phyloP scores from a whole-genome alignment of 495 filamentous ascomycete genomes.

The Neurospora pannonica region DNA sequence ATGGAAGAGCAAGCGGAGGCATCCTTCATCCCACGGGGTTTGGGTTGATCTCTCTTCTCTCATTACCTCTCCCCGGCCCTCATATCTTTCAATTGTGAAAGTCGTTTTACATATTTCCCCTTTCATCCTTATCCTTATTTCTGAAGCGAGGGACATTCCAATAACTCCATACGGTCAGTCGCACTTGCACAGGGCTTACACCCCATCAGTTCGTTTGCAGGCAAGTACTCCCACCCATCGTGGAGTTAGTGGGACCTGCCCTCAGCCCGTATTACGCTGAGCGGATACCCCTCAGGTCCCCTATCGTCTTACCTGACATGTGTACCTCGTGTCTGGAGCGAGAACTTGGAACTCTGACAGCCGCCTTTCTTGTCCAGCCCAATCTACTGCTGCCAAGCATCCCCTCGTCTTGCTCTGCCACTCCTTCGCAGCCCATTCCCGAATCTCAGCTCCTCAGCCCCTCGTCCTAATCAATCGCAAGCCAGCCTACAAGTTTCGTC shows the following conservation, averaged over 20 bases:
- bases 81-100: neutral
- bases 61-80: neutral
- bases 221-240: neutral
- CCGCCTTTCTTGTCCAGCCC: conserved; percentile 15
- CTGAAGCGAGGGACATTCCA: neutral
- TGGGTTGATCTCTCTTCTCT: neutral
- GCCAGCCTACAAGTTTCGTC: neutral
- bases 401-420: conserved; percentile 3
- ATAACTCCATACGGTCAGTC: neutral
- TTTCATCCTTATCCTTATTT: neutral
- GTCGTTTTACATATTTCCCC: neutral
- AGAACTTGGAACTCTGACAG: neutral
- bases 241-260: neutral
- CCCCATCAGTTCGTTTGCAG: neutral
- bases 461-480: neutral
- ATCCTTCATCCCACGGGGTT: neutral
- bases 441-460: conserved; percentile 17
- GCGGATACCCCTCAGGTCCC: neutral
- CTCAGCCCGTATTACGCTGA: neutral
- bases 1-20: neutral
- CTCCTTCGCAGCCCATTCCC: conserved; percentile 14
- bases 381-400: conserved; percentile 17
- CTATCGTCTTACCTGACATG: neutral
- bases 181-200: neutral
- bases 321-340: neutral